Base-by-base conservation (phyloP, 345 rosid species). In the Hibiscus trionum region DNA sequence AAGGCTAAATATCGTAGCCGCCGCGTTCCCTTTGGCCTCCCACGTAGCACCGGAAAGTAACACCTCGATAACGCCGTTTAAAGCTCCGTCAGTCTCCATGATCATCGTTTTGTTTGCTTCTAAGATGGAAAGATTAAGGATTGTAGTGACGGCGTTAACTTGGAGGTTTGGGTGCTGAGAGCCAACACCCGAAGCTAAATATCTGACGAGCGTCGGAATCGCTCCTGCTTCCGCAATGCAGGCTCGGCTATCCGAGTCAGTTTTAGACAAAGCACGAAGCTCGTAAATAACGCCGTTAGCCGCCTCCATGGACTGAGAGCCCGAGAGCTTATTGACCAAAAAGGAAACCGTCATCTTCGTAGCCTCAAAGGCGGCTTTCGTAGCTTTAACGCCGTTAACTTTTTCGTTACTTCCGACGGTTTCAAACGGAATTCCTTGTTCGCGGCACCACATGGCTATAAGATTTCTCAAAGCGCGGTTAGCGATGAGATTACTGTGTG, bases 11-110 rank as follows among this genome's bases (percentile, higher is more conserved):
- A 95, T 72, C 0, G 99, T 85, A 0, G 99, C 96, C 0, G 99
- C 99, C 0, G 99, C 95, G 27, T 94, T 94, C 2, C 88, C 95
- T 68, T 94, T 94, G 7, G 97, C 97, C 81, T 94, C 98, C 97
- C 93, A 94, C 19, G 92, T 90, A 62, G 93, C 86, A 5, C 98
- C 98, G 2, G 91, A 86, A 15, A 88, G 83, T 9, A 91, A 21
- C 66, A 94, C 96, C 79, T 91, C 98, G 24, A 94, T 79, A 17
- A 94, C 84, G 21, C 95, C 93, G 82, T 91, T 91, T 49, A 94
- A 65, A 7, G 91, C 92, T 16, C 93, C 97, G 61, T 92, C 97
- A 0, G 95, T 89, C 67, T 90, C 97, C 86, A 88, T 80, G 58
- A 94, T 89, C 75, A 81, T 88, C 16, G 82, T 77, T 75, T 90